A percentile compares a stretch with the other conserved stretches of the same genome.
phyloP scores from a whole-genome alignment of 1,139 yeast species.

The Pichia inconspicua region DNA sequence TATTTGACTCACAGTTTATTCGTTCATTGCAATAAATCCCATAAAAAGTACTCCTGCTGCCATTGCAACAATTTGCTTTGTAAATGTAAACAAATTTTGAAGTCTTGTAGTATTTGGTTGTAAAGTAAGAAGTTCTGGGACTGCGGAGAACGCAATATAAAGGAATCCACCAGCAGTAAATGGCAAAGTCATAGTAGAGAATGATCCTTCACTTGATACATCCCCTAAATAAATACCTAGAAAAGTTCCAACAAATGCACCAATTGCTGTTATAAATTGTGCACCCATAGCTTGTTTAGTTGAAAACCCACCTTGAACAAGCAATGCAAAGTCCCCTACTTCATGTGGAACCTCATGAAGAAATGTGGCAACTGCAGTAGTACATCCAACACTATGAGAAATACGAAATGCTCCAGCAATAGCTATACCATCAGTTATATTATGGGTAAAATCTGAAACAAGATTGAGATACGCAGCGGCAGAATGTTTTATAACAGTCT shows the following conservation, averaged over 20 bases:
- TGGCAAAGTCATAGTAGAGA: slow-evolving; percentile 41
- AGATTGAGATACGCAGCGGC: slow-evolving; percentile 54
- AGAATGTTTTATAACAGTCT: not conserved
- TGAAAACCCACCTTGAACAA: slow-evolving; percentile 57
- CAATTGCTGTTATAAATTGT: slow-evolving; percentile 54
- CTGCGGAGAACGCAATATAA: slow-evolving; percentile 59
- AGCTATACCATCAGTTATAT: slow-evolving; percentile 65
- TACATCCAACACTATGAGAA: slow-evolving; percentile 48
- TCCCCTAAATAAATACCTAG: slow-evolving; percentile 42
- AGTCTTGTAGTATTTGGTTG: slow-evolving; percentile 29
- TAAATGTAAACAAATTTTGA: slow-evolving; percentile 31
- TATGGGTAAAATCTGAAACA: slow-evolving; percentile 60
- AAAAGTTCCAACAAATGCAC: slow-evolving; percentile 56
- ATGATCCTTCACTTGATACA: slow-evolving; percentile 6
- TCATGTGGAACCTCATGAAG: slow-evolving; percentile 73
- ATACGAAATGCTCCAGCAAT: slow-evolving; percentile 58
- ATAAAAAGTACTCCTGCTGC: slow-evolving; percentile 43
- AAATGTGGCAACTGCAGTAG: slow-evolving; percentile 57
- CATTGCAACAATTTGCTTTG: slow-evolving; percentile 38
- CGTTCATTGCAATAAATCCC: slow-evolving; percentile 46
- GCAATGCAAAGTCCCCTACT: slow-evolving; percentile 63
- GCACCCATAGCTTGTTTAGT: slow-evolving; percentile 55
- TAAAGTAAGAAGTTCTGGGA: slow-evolving; percentile 51
- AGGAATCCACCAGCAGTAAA: slow-evolving; percentile 65
- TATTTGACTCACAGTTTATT: slow-evolving; percentile 12